These are phyloP conservation scores for Paracorniculantispora psalliotae DNA, from an alignment of 2,329 filamentous ascomycete genomes.

Conservation along the genomic window DNA sequence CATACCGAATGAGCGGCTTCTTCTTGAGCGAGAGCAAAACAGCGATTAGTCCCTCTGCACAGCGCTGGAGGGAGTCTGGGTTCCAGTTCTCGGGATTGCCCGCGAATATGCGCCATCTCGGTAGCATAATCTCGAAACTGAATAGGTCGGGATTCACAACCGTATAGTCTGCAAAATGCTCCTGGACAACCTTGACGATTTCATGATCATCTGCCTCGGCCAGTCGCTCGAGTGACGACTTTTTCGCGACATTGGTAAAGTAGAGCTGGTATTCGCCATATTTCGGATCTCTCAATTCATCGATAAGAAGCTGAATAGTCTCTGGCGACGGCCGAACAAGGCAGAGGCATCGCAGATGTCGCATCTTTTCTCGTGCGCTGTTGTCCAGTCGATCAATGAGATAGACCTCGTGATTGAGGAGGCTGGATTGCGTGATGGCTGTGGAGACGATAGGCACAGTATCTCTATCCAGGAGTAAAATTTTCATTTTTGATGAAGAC, in stretches of 20 bases:
- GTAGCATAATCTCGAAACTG: constrained; percentile 68
- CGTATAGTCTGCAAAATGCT: constrained; percentile 94
- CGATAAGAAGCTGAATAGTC: constrained; percentile 88
- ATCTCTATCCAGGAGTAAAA: constrained; percentile 86
- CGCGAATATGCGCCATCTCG: constrained; percentile 75
- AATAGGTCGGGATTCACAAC: constrained; percentile 94
- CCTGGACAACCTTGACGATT: constrained; percentile 88
- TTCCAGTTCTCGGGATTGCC: constrained; percentile 84
- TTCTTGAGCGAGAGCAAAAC: constrained; percentile 88
- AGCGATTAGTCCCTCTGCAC: constrained; percentile 81
- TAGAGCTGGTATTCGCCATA: constrained; percentile 97
- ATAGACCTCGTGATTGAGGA: constrained; percentile 95
- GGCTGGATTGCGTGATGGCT: constrained; percentile 88
- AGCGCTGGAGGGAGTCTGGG: constrained; percentile 76
- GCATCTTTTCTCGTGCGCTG: constrained; percentile 88
- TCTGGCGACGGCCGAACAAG: constrained; percentile 89
- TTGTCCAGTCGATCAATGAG: constrained; percentile 96
- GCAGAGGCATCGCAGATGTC: constrained; percentile 88
- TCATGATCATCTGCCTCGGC: constrained; percentile 97
- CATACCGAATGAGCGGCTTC: constrained; percentile 89
- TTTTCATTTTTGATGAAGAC: constrained; percentile 92
- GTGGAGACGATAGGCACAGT: constrained; percentile 93
- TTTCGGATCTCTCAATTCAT: constrained; percentile 91
- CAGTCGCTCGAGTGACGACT: constrained; percentile 87
- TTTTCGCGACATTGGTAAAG: constrained; percentile 96